Conservation (phyloP, 257 asterid species). For the Fraxinus excelsior region DNA sequence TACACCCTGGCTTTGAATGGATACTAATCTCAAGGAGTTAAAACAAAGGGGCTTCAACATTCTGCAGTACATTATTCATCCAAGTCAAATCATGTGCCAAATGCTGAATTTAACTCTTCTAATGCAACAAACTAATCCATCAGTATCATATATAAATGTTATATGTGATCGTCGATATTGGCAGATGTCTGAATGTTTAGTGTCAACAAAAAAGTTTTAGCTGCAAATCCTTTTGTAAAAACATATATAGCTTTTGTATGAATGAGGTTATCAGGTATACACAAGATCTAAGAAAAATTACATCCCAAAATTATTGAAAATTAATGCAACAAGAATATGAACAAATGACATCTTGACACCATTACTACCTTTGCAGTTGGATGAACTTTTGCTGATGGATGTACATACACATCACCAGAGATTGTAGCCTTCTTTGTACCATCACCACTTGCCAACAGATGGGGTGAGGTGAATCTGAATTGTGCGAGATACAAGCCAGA, state of each 20-base stretch:
- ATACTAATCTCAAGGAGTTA: not conserved
- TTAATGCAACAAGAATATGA: not conserved
- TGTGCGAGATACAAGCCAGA: slow-evolving; percentile 46
- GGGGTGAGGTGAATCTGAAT: slow-evolving; percentile 36
- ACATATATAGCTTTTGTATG: not conserved
- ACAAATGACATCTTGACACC: not conserved
- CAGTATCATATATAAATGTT: not conserved
- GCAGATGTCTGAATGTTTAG: not conserved
- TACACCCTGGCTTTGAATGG: not conserved
- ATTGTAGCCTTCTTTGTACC: slow-evolving; percentile 37
- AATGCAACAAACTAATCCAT: not conserved
- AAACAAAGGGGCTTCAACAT: not conserved
- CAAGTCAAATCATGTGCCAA: not conserved
- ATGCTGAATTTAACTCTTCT: not conserved
- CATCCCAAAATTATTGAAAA: not conserved
- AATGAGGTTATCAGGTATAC: not conserved
- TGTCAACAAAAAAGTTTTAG: not conserved
- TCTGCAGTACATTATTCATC: not conserved
- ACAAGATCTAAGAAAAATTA: not conserved
- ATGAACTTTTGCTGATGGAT: slow-evolving; percentile 38
- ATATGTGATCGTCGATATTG: not conserved
- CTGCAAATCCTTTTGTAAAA: not conserved
- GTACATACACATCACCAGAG: slow-evolving; percentile 40
- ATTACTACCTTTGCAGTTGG: slow-evolving; percentile 74
- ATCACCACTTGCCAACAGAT: slow-evolving; percentile 40